phyloP scores from a whole-genome alignment of 495 filamentous ascomycete genomes.

The Paragyromitra xinjiangensis region DNA sequence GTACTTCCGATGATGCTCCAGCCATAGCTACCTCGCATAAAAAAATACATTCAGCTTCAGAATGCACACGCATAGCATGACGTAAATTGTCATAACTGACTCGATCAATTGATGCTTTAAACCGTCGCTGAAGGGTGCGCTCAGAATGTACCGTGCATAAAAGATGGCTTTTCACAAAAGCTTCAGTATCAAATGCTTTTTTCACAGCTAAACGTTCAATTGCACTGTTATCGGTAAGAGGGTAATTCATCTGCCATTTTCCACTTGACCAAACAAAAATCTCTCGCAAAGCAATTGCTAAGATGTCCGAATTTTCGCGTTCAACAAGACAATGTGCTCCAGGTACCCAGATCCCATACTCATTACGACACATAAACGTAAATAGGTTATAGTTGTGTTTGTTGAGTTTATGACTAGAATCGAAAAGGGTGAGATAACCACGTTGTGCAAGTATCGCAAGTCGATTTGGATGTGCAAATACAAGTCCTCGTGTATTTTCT shows the following conservation, averaged over 20 bases:
- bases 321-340: conserved; percentile 24
- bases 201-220: conserved; percentile 4
- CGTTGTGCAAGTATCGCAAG: not conserved
- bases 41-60: too few species aligned
- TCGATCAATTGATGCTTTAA: not conserved
- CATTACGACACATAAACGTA: conserved; percentile 9
- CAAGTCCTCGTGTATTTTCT: not conserved
- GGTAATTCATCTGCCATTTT: conserved; percentile 9
- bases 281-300: not conserved
- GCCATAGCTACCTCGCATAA: too few species aligned
- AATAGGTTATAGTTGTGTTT: conserved; percentile 12
- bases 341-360: conserved; percentile 9
- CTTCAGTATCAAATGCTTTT: not conserved
- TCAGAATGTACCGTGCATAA: not conserved
- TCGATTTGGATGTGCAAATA: not conserved
- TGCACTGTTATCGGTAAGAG: conserved; percentile 20
- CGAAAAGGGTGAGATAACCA: not conserved
- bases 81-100: too few species aligned
- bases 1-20: too few species aligned
- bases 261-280: not conserved
- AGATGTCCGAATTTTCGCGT: conserved; percentile 12
- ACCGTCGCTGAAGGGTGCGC: not conserved
- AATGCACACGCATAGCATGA: too few species aligned
- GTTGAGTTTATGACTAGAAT: not conserved
- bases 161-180: not conserved